These are phyloP conservation scores for Termitomyces heimii DNA, from an alignment of 768 basidiomycete species.

Conservation along the genomic window DNA sequence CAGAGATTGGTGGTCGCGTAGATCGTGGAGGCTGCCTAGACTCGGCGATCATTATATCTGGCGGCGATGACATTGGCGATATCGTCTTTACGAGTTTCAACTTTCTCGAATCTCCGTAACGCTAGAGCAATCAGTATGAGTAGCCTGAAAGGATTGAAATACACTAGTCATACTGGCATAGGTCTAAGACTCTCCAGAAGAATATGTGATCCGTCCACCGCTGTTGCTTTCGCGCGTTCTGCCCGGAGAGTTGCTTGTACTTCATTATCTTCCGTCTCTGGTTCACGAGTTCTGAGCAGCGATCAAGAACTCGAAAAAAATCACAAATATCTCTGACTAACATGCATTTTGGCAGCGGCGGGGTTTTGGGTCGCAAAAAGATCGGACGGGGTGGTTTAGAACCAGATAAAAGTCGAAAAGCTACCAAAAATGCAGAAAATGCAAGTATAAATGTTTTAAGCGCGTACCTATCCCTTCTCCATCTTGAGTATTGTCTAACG, in stretches of 20 bases:
- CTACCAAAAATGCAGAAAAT: constrained; percentile 18
- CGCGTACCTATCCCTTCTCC: constrained; percentile 3
- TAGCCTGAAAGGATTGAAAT: background rate
- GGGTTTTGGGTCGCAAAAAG: constrained; percentile 36
- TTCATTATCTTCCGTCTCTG: constrained; percentile 43
- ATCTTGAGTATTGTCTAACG: background rate
- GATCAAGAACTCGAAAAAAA: background rate
- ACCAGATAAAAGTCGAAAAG: constrained; percentile 44
- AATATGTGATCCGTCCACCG: constrained; percentile 32
- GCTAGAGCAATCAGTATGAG: background rate
- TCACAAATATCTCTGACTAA: constrained; percentile 16
- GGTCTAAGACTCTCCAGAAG: constrained; percentile 16
- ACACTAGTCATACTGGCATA: constrained; percentile 10
- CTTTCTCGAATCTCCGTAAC: constrained; percentile 1
- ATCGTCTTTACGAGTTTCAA: background rate
- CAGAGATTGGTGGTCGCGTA: constrained; percentile 36
- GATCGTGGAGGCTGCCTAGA: constrained; percentile 24
- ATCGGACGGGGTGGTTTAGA: constrained; percentile 30
- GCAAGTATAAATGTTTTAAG: background rate
- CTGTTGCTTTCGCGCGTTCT: constrained; percentile 29
- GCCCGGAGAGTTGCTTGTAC: constrained; percentile 36
- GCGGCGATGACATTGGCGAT: constrained; percentile 3
- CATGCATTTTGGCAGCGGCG: constrained; percentile 26
- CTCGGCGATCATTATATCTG: constrained; percentile 24
- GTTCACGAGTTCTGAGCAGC: constrained; percentile 36